Evolutionary conservation across 257 asterid species (phyloP), one percentile per base, ranked within the genome.

Genomic region (Solanum chmielewskii): DNA sequence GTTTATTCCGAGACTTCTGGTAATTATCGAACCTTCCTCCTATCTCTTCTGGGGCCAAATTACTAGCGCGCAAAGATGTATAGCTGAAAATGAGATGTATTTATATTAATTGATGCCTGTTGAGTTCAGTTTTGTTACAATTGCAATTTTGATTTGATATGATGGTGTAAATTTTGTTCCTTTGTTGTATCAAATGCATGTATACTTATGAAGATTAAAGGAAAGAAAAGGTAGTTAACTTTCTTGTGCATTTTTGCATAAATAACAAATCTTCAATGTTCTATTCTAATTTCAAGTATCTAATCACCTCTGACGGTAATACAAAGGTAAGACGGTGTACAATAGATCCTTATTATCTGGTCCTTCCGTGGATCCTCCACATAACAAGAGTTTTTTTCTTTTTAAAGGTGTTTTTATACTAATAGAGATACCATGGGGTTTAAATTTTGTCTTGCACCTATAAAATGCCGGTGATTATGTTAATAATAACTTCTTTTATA

Each of bases 1-100:
- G 94, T 97, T 75, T 91, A 86, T 62, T 89, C 95, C 3, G 99
- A 96, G 86, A 96, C 98, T 33, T 95, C 98, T 20, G 70, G 99
- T 86, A 91, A 92, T 64, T 97, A 89, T 88, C 89, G 93, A 88
- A 86, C 94, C 13, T 97, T 97, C 86, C 99, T 96, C 83, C 96
- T 96, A 33, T 80, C 93, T 23, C 96, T 96, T 47, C 56, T 97
- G 41, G 98, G 99, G 9, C 90, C 95, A 71, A 93, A 89, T 87
- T 94, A 87, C 86, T 91, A 90, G 90, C 75, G 9, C 47, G 9
- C 29, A 9, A 37, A 68, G 9, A 15, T 80, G 42, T 47, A 69
- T 33, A 5, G 2, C 9, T 27, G 14, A 14, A 71, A 71, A 47
- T 4, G 69, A 9, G 56, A 35, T 39, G 33, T 47, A 23, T 52